These are phyloP conservation scores for Erodium chrysanthum DNA, from an alignment of 441 rosid genomes.

Conservation along the genomic window DNA sequence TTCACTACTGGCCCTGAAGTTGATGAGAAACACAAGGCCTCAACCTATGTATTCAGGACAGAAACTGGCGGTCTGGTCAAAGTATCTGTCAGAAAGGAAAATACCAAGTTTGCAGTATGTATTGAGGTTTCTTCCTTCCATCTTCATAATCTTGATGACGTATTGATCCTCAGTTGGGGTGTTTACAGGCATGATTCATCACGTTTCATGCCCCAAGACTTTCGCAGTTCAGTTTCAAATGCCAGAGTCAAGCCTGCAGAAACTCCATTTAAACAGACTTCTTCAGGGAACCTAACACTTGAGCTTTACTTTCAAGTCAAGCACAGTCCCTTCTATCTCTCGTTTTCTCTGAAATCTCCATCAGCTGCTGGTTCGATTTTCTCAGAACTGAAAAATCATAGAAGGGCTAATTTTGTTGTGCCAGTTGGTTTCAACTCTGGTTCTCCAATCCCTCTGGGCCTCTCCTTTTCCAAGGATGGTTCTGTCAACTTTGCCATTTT, in stretches of 20 bases:
- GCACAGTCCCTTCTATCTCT: slow-evolving; percentile 58
- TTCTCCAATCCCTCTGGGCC: slow-evolving; percentile 61
- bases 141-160: slow-evolving; percentile 17
- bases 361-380: slow-evolving; percentile 20
- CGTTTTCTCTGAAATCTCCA: slow-evolving; percentile 51
- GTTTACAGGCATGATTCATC: slow-evolving; percentile 58
- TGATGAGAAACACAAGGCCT: slow-evolving; percentile 26
- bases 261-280: slow-evolving; percentile 26
- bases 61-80: slow-evolving; percentile 24
- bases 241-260: slow-evolving; percentile 20
- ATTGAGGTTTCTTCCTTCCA: slow-evolving; percentile 45
- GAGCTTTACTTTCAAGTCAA: slow-evolving; percentile 62
- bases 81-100: slow-evolving; percentile 44
- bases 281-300: slow-evolving; percentile 27
- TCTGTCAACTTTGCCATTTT: slow-evolving; percentile 63
- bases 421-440: slow-evolving; percentile 73
- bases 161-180: slow-evolving; percentile 52
- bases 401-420: slow-evolving; percentile 25
- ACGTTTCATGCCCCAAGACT: slow-evolving; percentile 38
- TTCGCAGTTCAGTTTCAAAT: slow-evolving; percentile 14
- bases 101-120: slow-evolving; percentile 37
- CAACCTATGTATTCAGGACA: slow-evolving; percentile 46
- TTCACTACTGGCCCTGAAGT: no score
- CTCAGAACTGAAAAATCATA: no score
- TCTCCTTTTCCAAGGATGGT: slow-evolving; percentile 47